These are phyloP conservation scores for Echinosophora koreensis DNA, from an alignment of 306 rosid species.

Conservation along the genomic window DNA sequence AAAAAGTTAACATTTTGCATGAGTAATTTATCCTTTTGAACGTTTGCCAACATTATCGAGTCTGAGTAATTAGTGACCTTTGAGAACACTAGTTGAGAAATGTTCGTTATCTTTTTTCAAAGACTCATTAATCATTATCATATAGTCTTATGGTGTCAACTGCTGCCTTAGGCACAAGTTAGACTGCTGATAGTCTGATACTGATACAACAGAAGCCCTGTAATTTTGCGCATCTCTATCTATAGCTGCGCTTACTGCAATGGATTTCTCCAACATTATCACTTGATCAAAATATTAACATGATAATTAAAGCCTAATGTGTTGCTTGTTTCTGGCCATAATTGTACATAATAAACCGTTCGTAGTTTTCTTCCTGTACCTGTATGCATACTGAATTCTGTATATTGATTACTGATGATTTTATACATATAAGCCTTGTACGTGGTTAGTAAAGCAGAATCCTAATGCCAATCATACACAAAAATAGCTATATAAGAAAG, in stretches of 20 bases:
- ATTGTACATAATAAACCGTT: constrained; percentile 29
- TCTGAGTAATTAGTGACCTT: too few species aligned
- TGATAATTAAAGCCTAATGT: constrained; percentile 1
- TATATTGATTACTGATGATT: constrained; percentile 40
- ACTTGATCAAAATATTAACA: neutral
- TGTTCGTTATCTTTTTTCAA: too few species aligned
- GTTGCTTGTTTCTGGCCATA: constrained; percentile 11
- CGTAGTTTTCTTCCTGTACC: constrained; percentile 28
- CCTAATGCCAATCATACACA: constrained; percentile 35
- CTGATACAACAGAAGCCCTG: neutral
- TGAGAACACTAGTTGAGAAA: too few species aligned
- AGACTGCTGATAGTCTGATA: too few species aligned
- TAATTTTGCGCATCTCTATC: constrained; percentile 3
- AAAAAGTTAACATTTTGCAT: too few species aligned
- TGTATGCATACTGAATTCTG: constrained; percentile 15
- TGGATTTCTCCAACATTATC: neutral
- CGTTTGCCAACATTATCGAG: too few species aligned
- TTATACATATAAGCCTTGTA: constrained; percentile 27
- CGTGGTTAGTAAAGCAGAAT: constrained; percentile 41
- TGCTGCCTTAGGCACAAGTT: neutral
- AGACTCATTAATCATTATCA: too few species aligned
- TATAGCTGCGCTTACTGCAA: neutral
- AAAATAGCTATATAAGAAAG: constrained; percentile 30
- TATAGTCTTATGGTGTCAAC: neutral
- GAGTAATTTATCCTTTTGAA: too few species aligned